phyloP scores from a whole-genome alignment of 2,329 filamentous ascomycete genomes.

The Cryphonectria radicalis region DNA sequence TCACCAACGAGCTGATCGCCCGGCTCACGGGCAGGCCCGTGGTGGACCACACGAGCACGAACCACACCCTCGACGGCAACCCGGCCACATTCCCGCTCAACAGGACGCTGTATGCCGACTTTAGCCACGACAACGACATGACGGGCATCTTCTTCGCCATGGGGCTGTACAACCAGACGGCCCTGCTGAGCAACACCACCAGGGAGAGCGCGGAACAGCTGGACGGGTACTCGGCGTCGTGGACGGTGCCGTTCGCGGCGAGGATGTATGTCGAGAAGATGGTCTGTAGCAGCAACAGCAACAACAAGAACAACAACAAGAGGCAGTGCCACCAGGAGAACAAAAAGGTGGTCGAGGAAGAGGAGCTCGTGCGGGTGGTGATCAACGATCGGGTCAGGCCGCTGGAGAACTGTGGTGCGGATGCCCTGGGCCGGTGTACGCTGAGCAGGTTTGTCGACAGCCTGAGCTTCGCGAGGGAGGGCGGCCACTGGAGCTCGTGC shows the following conservation, averaged over 20 bases:
- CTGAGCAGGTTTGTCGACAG: slow-evolving; percentile 74
- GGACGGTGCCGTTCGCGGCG: slow-evolving; percentile 81
- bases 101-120: slow-evolving; percentile 77
- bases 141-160: slow-evolving; percentile 75
- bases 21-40: slow-evolving; percentile 74
- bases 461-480: slow-evolving; percentile 71
- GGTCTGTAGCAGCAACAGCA: slow-evolving; percentile 53
- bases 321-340: no score
- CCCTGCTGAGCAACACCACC: slow-evolving; percentile 55
- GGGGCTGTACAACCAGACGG: slow-evolving; percentile 73
- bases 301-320: no score
- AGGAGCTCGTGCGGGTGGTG: slow-evolving; percentile 78
- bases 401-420: slow-evolving; percentile 70
- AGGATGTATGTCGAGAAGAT: slow-evolving; percentile 90
- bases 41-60: slow-evolving; percentile 73
- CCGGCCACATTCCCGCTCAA: slow-evolving; percentile 74
- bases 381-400: slow-evolving; percentile 84
- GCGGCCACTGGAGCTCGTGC: slow-evolving; percentile 76
- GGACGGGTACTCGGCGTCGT: slow-evolving; percentile 72
- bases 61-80: slow-evolving; percentile 73
- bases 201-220: slow-evolving; percentile 47
- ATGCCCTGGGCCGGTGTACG: slow-evolving; percentile 71
- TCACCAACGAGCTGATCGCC: slow-evolving; percentile 84
- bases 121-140: slow-evolving; percentile 92
- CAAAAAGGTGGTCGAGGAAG: slow-evolving; percentile 34